Percentiles rank a stretch among this genome's conserved stretches.
phyloP scores from a whole-genome alignment of 2,329 filamentous ascomycete species.

The Arthrinium puccinioides region DNA sequence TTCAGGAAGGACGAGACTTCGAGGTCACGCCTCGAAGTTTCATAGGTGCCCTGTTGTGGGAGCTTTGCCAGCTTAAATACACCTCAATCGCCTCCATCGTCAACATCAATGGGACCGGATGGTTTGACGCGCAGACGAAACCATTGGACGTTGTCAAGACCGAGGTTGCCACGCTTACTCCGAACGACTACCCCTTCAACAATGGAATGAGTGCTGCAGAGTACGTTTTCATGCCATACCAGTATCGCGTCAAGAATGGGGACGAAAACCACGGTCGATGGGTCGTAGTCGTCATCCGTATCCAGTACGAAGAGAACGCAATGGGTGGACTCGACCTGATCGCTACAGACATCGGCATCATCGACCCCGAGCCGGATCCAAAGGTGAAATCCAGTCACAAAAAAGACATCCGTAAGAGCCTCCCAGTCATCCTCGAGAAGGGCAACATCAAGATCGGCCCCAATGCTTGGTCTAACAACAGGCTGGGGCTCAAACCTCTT shows the following conservation, averaged over 20 bases:
- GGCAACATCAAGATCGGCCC: background rate
- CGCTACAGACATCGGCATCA: constrained; percentile 1
- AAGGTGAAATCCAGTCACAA: background rate
- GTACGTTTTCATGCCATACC: constrained; percentile 6
- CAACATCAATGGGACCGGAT: background rate
- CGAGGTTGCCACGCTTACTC: background rate
- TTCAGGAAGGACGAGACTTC: background rate
- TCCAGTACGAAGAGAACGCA: background rate
- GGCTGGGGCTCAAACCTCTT: background rate
- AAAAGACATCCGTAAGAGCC: background rate
- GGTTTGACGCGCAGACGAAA: background rate
- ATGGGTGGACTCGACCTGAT: background rate
- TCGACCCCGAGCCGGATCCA: background rate
- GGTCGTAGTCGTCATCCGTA: constrained; percentile 1
- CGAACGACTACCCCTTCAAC: background rate
- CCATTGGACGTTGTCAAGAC: too few species aligned
- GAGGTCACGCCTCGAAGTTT: constrained; percentile 2
- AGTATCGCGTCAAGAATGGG: background rate
- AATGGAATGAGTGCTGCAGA: constrained; percentile 2
- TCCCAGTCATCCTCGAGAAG: background rate
- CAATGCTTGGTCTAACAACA: background rate
- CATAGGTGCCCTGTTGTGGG: constrained; percentile 3
- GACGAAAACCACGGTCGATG: background rate
- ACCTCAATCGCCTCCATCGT: constrained; percentile 1
- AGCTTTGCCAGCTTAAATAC: background rate